Conservation (phyloP, 2,329 filamentous ascomycete species). For the Mycosphaerella sp. region DNA sequence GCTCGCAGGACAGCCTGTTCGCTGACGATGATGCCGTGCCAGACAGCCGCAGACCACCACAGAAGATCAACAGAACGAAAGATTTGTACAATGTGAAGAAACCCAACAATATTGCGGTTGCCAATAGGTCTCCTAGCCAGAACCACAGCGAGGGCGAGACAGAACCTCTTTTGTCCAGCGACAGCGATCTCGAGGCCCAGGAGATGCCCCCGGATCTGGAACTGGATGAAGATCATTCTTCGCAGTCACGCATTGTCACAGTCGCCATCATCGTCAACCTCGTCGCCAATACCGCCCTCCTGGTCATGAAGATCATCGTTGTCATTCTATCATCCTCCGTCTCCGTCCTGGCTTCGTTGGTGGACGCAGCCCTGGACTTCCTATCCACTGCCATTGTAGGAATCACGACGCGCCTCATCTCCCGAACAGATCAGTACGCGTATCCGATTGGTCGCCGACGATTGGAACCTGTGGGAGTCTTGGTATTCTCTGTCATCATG, state of each 20-base stretch:
- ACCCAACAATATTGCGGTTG: constrained; percentile 38
- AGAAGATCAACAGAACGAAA: constrained; percentile 68
- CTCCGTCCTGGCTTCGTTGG: constrained; percentile 71
- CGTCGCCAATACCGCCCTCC: constrained; percentile 66
- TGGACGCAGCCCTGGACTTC: constrained; percentile 75
- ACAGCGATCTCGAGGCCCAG: constrained; percentile 10
- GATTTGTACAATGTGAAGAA: constrained; percentile 68
- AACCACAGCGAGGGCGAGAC: constrained; percentile 46
- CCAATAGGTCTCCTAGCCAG: constrained; percentile 41
- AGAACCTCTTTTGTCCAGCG: constrained; percentile 32
- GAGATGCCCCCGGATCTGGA: constrained; percentile 64
- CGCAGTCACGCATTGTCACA: constrained; percentile 68
- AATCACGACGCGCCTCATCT: constrained; percentile 68
- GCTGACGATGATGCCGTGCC: constrained; percentile 21
- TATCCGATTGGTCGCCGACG: constrained; percentile 74
- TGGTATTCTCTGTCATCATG: constrained; percentile 82
- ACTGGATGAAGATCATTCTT: constrained; percentile 62
- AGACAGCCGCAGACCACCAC: constrained; percentile 20
- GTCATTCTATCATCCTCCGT: constrained; percentile 73
- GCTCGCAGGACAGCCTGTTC: constrained; percentile 22
- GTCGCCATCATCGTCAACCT: constrained; percentile 84
- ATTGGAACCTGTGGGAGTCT: constrained; percentile 71
- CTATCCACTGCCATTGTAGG: constrained; percentile 76
- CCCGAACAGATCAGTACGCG: constrained; percentile 64
- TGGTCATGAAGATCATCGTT: constrained; percentile 70